Evolutionary conservation across 148 eudicot species (phyloP), one percentile per base, ranked within the genome.

Genomic region (Vaccinium corymbosum): DNA sequence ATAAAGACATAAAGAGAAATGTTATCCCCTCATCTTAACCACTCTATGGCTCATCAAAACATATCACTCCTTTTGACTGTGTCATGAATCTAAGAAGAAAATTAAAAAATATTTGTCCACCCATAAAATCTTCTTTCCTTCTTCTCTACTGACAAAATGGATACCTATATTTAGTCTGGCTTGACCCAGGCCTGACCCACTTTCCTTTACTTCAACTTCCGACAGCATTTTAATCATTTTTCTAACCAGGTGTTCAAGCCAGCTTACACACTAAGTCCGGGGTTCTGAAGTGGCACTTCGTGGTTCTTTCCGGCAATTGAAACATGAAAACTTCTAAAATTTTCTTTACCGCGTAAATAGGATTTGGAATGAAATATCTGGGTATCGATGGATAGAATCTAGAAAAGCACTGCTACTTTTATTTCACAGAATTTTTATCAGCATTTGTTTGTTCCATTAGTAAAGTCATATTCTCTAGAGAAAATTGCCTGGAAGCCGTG

Each of bases 321-420:
- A 42, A 42, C 6, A 42, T 42, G 46, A 42, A 42, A 42, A 42
- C 46, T 6, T 42, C 46, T 42, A 42, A 42, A 42, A 3, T 5
- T 42, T 42, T 42, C 0, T 42, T 42, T 42, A 42, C 6, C 6
- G 6, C 46, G 6, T 19, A 80, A 56, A 35, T 29, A 19, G 70
- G 6, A 57, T 7, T 17, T 17, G 25, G 52, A 80, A 80, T 59
- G 29, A 10, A 6, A 59, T 80, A 15, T 56, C 82, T 53, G 11
- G 66, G 52, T 48, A 29, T 25, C n/a, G n/a, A 72, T 38, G 9
- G 38, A 71, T 20, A n/a, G 71, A 80, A 80, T 80, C 82, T 42
- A 46, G 53, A 59, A 80, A 61, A 80, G 82, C 62, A 64, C 82
- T 38, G n/a, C 82, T 5, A 68, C 73, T 38, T 80, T 32, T 9